Evolutionary conservation across 2,329 filamentous ascomycete species (phyloP).

Genomic region (Trichoderma simmonsii): DNA sequence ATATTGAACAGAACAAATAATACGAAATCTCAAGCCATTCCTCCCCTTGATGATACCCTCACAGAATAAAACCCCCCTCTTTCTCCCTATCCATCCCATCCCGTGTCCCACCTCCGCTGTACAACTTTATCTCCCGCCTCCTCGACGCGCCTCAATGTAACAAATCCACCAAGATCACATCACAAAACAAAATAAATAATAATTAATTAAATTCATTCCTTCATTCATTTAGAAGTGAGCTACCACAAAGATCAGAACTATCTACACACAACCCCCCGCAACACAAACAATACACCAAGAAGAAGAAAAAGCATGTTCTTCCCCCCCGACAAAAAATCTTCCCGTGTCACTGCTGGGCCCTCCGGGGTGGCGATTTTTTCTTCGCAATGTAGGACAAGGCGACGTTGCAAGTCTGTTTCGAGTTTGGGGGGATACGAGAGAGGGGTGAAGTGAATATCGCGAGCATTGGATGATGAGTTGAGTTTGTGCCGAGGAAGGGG

Average conservation of each 20-base stretch:
- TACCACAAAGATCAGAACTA: not conserved
- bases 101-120: constrained; percentile 15
- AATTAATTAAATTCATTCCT: not conserved
- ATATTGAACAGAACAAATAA: not conserved
- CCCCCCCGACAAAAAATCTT: not conserved
- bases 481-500: not conserved
- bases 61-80: not conserved
- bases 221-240: not conserved
- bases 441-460: not conserved
- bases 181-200: not conserved
- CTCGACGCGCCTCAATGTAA: not conserved
- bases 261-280: not conserved
- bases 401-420: constrained; percentile 18
- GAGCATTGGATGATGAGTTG: not conserved
- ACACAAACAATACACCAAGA: not conserved
- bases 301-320: not conserved
- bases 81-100: not conserved
- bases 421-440: constrained; percentile 7
- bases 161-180: not conserved
- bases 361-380: not conserved
- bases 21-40: not conserved
- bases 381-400: constrained; percentile 2
- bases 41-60: not conserved
- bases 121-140: not conserved
- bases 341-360: not conserved